phyloP scores from a whole-genome alignment of 306 rosid species.

The Lupinus albus region DNA sequence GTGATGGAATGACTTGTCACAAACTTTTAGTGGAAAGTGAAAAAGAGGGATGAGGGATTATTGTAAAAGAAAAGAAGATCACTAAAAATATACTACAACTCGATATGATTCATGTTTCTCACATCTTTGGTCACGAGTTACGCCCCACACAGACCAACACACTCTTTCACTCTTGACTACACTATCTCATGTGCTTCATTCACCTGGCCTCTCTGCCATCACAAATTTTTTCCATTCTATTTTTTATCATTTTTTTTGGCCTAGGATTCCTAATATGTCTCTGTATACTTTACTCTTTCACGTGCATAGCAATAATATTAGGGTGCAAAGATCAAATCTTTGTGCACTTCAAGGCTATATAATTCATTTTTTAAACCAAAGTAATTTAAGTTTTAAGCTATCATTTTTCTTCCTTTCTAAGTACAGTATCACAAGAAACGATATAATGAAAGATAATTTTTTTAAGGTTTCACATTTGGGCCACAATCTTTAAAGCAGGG shows the following conservation, averaged over 20 bases:
- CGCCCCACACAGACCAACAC: not conserved
- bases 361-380: too few relatives aligned
- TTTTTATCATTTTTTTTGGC: too few relatives aligned
- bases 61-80: not conserved
- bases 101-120: constrained; percentile 10
- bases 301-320: not conserved
- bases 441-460: too few relatives aligned
- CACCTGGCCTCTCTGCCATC: not conserved
- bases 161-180: not conserved
- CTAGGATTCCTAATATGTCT: not conserved
- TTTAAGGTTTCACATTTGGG: too few relatives aligned
- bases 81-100: not conserved
- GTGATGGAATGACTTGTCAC: constrained; percentile 6
- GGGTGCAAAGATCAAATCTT: not conserved
- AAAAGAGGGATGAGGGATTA: not conserved
- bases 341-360: not conserved
- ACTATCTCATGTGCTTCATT: constrained; percentile 13
- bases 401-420: too few relatives aligned
- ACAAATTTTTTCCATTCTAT: too few relatives aligned
- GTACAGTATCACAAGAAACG: too few relatives aligned
- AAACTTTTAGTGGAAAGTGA: constrained; percentile 27
- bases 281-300: not conserved
- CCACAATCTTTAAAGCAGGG: too few relatives aligned
- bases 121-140: not conserved
- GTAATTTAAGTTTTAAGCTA: too few relatives aligned